Base-by-base conservation (phyloP, 2,329 filamentous ascomycete species). In the Diaporthe batatas region DNA sequence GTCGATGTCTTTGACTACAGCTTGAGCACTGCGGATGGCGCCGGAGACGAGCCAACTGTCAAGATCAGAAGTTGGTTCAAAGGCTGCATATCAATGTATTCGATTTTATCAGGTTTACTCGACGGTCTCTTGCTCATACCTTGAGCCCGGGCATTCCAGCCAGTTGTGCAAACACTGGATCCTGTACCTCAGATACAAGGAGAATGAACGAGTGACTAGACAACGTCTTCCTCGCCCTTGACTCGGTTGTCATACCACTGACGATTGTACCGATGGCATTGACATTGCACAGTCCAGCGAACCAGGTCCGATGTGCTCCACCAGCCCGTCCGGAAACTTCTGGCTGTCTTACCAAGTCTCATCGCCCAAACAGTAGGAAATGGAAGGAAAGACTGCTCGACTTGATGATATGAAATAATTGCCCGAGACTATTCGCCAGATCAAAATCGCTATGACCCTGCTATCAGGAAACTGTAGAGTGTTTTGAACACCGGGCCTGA, bases 1-100 rank as follows among this genome's bases (percentile, higher is more conserved):
- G 23, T 68, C 49, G 3, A 44, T 2, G 65, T 68, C 51, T 68
- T 42, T 36, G 49, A 68, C 51, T 44, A 55, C 23, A n/a, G n/a
- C n/a, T n/a, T n/a, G n/a, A 32, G 42, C 14, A 68, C 65, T 34
- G 32, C 49, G 16, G 23, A 55, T 11, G 55, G 51, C 39, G 23
- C 51, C 12, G 16, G 36, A n/a, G 49, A 68, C 1, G 51, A 68
- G 23, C 10, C 34, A 21, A 54, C 47, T 10, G 47, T 68, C 5
- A 23, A 21, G 21, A 68, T 68, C 14, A n/a, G 64, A 23, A 2
- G 49, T 68, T 29, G 49, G 64, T 10, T 14, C 64, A 14, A 14
- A 12, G 36, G 64, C 32, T n/a, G 5, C 34, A 10, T 34, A 68
- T 18, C 34, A 2, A 10, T 68, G 64, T 12, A 44, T 55, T 18